These are phyloP conservation scores for Colletotrichum sojae DNA, from an alignment of 2,329 filamentous ascomycete species.

Conservation along the genomic window DNA sequence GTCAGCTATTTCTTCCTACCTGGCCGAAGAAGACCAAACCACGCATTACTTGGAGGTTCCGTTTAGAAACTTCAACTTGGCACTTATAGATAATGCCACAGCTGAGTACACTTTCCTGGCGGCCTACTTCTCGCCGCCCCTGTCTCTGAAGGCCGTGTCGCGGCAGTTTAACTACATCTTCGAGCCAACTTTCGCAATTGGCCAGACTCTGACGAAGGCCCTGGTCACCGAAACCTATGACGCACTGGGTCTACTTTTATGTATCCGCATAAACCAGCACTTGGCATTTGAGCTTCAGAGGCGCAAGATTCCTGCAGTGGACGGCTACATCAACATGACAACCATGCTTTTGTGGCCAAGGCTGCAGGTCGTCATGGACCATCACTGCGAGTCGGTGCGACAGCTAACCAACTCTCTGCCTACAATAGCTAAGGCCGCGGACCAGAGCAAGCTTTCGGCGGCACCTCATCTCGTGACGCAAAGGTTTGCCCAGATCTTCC, in stretches of 20 bases:
- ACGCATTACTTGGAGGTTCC: conserved; percentile 91
- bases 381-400: conserved; percentile 90
- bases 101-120: conserved; percentile 96
- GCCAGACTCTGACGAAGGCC: conserved; percentile 80
- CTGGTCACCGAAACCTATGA: conserved; percentile 85
- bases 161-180: conserved; percentile 91
- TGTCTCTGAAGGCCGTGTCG: conserved; percentile 83
- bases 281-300: conserved; percentile 95
- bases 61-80: conserved; percentile 95
- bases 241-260: conserved; percentile 88
- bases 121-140: conserved; percentile 86
- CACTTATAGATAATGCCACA: conserved; percentile 92
- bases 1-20: conserved; percentile 85
- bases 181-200: conserved; percentile 88
- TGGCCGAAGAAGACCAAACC: conserved; percentile 90
- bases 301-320: conserved; percentile 88
- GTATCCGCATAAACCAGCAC: conserved; percentile 92
- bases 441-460: conserved; percentile 74
- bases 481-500: conserved; percentile 92
- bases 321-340: conserved; percentile 93
- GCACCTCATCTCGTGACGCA: conserved; percentile 95
- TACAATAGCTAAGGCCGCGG: conserved; percentile 57
- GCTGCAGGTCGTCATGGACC: conserved; percentile 93
- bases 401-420: conserved; percentile 69
- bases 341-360: conserved; percentile 98